Percentiles rank a stretch among this genome's conserved stretches.
These are phyloP conservation scores for Claviceps sp. DNA, from an alignment of 2,329 filamentous ascomycete genomes.

Conservation along the genomic window DNA sequence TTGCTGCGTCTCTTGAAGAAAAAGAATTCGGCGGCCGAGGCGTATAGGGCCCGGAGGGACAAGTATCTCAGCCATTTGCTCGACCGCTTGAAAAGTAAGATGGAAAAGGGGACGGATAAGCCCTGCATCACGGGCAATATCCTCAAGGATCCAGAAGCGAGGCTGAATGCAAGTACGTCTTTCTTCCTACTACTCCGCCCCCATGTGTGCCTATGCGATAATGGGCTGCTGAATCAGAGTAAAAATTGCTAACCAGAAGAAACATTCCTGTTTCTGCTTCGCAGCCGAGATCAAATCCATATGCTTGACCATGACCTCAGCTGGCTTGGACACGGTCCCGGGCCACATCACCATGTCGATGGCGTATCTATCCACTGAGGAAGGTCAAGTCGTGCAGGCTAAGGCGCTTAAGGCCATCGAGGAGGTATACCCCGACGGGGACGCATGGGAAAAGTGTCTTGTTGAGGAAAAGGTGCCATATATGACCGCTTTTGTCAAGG, in stretches of 20 bases:
- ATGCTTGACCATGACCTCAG: constrained; percentile 70
- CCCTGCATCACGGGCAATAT: constrained; percentile 36
- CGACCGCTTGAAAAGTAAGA: constrained; percentile 33
- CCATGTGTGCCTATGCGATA: no score
- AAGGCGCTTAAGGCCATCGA: constrained; percentile 58
- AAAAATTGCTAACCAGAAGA: not conserved
- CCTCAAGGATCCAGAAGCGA: constrained; percentile 35
- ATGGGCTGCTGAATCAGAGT: not conserved
- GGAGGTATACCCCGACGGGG: constrained; percentile 55
- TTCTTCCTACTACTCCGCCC: not conserved
- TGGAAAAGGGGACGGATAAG: constrained; percentile 26
- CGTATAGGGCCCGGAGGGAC: constrained; percentile 56
- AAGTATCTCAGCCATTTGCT: constrained; percentile 54
- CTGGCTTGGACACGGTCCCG: constrained; percentile 69
- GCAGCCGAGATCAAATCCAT: constrained; percentile 66
- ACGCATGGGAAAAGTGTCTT: constrained; percentile 64
- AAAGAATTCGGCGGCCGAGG: constrained; percentile 46
- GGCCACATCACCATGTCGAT: constrained; percentile 70
- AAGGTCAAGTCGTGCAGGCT: constrained; percentile 57
- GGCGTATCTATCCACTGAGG: constrained; percentile 54
- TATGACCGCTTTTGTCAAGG: constrained; percentile 65
- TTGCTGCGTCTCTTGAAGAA: constrained; percentile 51
- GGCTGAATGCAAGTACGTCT: constrained; percentile 22
- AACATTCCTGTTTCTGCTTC: not conserved
- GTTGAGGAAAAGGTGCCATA: constrained; percentile 65